phyloP scores from a whole-genome alignment of 352 stramenopile genomes.

The Phytophthora palmivora region DNA sequence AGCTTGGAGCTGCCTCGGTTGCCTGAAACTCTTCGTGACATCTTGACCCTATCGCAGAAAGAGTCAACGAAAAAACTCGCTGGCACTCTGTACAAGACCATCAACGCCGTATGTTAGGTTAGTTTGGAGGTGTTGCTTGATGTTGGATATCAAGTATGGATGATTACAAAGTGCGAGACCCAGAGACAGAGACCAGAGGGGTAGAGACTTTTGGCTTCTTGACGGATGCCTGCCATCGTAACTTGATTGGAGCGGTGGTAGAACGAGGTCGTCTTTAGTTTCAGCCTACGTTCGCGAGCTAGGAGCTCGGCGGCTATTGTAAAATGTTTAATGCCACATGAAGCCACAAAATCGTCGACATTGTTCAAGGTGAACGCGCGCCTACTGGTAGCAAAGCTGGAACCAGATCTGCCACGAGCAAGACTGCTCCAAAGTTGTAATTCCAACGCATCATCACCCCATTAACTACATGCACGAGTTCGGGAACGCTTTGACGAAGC shows the following conservation, averaged over 20 bases:
- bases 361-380: slow-evolving; percentile 3
- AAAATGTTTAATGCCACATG: slow-evolving; percentile 42
- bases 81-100: slow-evolving; percentile 66
- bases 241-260: slow-evolving; percentile 23
- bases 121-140: slow-evolving; percentile 16
- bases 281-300: slow-evolving; percentile 35
- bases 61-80: slow-evolving; percentile 77
- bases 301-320: slow-evolving; percentile 32
- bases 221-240: slow-evolving; percentile 28
- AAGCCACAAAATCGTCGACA: slow-evolving; percentile 24
- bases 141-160: slow-evolving; percentile 24
- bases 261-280: slow-evolving; percentile 31
- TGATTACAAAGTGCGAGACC: slow-evolving; percentile 20
- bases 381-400: background rate
- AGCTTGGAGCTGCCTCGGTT: slow-evolving; percentile 67
- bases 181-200: slow-evolving; percentile 21
- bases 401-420: slow-evolving; percentile 1
- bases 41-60: slow-evolving; percentile 67
- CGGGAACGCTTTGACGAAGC: slow-evolving; percentile 58
- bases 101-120: slow-evolving; percentile 60
- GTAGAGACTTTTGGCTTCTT: slow-evolving; percentile 15
- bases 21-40: slow-evolving; percentile 64
- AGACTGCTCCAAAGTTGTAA: background rate
- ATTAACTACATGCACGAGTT: slow-evolving; percentile 30
- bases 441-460: background rate